Conservation (phyloP, 345 rosid genomes). For the Populus euphratica region DNA sequence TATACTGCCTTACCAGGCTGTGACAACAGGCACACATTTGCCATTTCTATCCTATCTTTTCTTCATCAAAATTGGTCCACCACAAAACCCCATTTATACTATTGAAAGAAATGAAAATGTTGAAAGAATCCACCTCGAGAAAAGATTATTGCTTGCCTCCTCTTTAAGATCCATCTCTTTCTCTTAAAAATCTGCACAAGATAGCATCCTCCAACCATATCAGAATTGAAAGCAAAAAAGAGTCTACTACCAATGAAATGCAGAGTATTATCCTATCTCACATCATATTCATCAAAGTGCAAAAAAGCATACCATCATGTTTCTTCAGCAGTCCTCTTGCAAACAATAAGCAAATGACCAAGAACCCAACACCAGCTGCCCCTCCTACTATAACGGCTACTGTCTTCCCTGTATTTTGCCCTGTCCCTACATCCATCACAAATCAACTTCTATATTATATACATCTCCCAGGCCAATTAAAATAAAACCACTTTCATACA, state of each 20-base stretch:
- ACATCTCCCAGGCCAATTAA: neutral
- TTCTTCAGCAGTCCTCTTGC: constrained; percentile 75
- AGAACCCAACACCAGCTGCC: constrained; percentile 82
- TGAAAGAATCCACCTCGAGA: constrained; percentile 24
- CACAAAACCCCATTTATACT: constrained; percentile 11
- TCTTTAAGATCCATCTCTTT: constrained; percentile 15
- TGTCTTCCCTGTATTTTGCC: constrained; percentile 74
- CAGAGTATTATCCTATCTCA: neutral
- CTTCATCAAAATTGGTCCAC: constrained; percentile 22
- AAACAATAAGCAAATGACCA: constrained; percentile 77
- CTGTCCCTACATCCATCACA: constrained; percentile 41
- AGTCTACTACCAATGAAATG: neutral
- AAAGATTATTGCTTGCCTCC: constrained; percentile 5
- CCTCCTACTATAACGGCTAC: constrained; percentile 99
- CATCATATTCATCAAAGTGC: neutral
- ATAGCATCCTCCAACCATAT: neutral
- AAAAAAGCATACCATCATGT: constrained; percentile 54
- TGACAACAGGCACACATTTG: constrained; percentile 21
- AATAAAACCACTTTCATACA: neutral
- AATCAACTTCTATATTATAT: neutral
- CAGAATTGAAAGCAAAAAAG: constrained; percentile 7
- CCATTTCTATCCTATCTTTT: constrained; percentile 9
- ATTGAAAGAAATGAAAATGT: constrained; percentile 14
- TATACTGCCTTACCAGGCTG: constrained; percentile 3
- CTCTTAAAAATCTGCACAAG: constrained; percentile 26